Evolutionary conservation across 108 stramenopile genomes (phyloP), one percentile per base, ranked within the genome.

Genomic region (Cafeteria roenbergensis): DNA sequence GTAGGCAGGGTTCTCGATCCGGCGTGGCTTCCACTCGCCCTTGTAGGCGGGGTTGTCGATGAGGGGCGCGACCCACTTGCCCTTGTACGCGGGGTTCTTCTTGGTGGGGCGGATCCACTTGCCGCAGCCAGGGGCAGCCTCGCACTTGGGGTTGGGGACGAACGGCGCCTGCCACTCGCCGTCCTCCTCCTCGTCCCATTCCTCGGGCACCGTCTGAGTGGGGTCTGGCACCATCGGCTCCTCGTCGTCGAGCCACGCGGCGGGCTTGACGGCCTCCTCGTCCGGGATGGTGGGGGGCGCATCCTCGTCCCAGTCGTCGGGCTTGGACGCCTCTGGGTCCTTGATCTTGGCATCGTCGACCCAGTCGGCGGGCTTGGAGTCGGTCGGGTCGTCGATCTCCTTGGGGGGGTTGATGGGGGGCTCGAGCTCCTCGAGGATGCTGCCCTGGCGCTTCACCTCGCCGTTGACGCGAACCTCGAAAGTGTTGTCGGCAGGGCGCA

Each of bases 181-280:
- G 73, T 98, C 94, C 69, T 95, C 97, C 53, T 93, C 97, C 57
- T 94, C 97, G 82, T 93, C 92, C 97, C 97, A 98, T 75, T 98
- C 94, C 42, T 92, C 78, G 22, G 77, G 74, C 68, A 31, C 26
- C 20, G 6, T 22, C 12, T 63, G 69, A 0, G 58, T 55, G 25
- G 71, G 68, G 55, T 81, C 80, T 1, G 72, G 67, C 59, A 81
- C 71, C 20, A 57, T 66, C 30, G 27, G 17, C 1, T 78, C 78
- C 17, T 65, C 72, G 65, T 53, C 73, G 55, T 81, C 80, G 56
- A 79, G 78, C 80, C 80, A 81, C 59, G 76, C 80, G 27, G 77
- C 93, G 24, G 97, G 97, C 72, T 93, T 93, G 32, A 54, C 64
- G 31, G 97, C 92, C 59, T 84, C 85, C 25, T 91, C 91, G 74